Base-by-base conservation (phyloP, 768 basidiomycete species). In the Crassisporium funariophilum region DNA sequence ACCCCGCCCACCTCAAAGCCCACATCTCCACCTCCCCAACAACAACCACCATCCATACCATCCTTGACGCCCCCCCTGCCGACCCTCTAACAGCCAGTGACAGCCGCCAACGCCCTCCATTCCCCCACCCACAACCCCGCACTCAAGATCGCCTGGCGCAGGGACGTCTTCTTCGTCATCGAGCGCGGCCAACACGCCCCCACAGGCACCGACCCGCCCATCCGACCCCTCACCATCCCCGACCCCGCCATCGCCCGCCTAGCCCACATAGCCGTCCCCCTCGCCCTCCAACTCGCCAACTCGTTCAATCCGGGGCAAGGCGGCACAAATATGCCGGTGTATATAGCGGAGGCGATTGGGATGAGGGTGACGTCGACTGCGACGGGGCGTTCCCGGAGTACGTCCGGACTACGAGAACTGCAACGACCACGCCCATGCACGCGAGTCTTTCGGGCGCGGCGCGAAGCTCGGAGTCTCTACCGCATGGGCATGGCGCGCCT, bases 401-500 rank as follows among this genome's bases (percentile, higher is more conserved):
- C 50, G 56, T 88, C 16, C 73, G 13, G 95, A 95, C 50, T 97
- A 98, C 60, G 95, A 98, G 69, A 83, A 81, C 35, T 92, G 88
- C 50, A 84, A 83, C 17, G 92, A 98, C 62, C 41, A 77, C 1
- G 54, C 65, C 0, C 81, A 86, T 34, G 94, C 95, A 1, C 82
- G 72, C 51, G 90, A 91, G 20, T 95, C 92, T 62, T 97, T 93
- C 59, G 87, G 91, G 54, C 79, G 88, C 5, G 95, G 95, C 2
- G 78, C 83, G 36, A 82, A 83, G 56, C 70, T 77, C 19, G 81
- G 79, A 24, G 89, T 64, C 73, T 84, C 46, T 95, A 95, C 62
- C 85, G 95, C 0, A 78, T 98, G 72, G 95, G 92, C 1, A 95
- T 95, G 86, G 95, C 93, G 0, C 76, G 93, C 60, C 72, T 98